Base-by-base conservation (phyloP, 1,139 yeast species). In the Protomyces pachydermus region DNA sequence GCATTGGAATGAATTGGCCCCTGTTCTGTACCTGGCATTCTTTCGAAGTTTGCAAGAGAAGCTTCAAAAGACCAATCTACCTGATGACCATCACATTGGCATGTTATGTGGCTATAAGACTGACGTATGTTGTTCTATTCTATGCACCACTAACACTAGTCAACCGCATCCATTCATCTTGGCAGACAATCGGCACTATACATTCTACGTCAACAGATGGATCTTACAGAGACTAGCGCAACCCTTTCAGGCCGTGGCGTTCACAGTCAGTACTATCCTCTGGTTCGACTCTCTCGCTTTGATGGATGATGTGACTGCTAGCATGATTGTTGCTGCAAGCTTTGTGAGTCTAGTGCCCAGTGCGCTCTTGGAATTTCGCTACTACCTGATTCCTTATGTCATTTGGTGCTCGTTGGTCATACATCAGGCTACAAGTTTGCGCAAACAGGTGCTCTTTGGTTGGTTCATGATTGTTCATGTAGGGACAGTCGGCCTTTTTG, bases 151-250 rank as follows among this genome's bases (percentile, higher is more conserved):
- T 50, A 34, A 50, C 54, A 86, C 82, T 72, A 88, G 97, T 0
- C 79, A 86, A 9, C 85, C 85, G 3, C 98, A 95, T 73, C 97
- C 98, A 10, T 95, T 91, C 74, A 75, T 93, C 51, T 79, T 91
- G 57, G 96, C 98, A 0, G 99, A 95, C 74, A 95, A 95, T 75
- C 83, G 98, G 68, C 98, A 93, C 73, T 90, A 85, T 73, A 85
- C 96, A 0, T 93, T 93, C 73, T 95, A 93, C 75, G 76, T 93
- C 35, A 58, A 58, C 45, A 25, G 42, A 18, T n/a, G 62, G 52
- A 25, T 58, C 20, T 46, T 66, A 9, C 89, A 88, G 82, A 82
- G 84, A 65, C 82, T 82, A 66, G 71, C 91, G 18, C 78, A 89
- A 51, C 75, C 78, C 67, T 77, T 77, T 38, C 75, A 73, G 20